phyloP scores from a whole-genome alignment of 1,284 basidiomycete species.

The Rugosomyces carneus region DNA sequence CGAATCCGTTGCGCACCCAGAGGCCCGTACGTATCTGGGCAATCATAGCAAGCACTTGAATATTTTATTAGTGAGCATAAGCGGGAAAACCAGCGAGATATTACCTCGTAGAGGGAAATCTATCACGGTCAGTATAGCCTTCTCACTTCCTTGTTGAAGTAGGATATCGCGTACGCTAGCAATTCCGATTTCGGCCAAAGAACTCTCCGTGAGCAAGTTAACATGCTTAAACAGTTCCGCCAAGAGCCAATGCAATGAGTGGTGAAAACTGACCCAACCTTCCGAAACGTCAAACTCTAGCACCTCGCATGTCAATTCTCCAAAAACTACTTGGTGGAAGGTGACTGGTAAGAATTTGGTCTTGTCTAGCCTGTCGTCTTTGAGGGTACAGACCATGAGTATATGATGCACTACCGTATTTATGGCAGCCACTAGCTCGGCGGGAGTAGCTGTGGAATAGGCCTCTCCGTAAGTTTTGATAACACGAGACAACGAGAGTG shows the following conservation, averaged over 20 bases:
- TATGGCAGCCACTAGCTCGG: constrained; percentile 66
- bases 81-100: constrained; percentile 20
- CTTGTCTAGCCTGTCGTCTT: constrained; percentile 60
- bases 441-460: constrained; percentile 51
- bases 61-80: constrained; percentile 1
- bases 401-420: constrained; percentile 69
- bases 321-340: constrained; percentile 65
- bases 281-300: constrained; percentile 76
- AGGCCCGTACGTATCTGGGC: constrained; percentile 93
- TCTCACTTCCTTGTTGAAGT: constrained; percentile 51
- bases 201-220: constrained; percentile 52
- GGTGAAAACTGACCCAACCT: constrained; percentile 91
- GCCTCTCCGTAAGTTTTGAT: constrained; percentile 87
- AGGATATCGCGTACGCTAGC: constrained; percentile 57
- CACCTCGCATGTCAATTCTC: constrained; percentile 51
- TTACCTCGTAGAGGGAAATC: constrained; percentile 85
- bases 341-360: constrained; percentile 54
- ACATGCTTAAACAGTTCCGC: constrained; percentile 88
- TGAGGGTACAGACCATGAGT: constrained; percentile 61
- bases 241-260: constrained; percentile 89
- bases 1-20: constrained; percentile 97
- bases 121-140: constrained; percentile 64
- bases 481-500: constrained; percentile 80
- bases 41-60: constrained; percentile 76
- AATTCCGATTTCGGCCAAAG: constrained; percentile 46